Evolutionary conservation across 371 early-diverging fungal genomes (phyloP), one percentile per base, ranked within the genome.

Genomic region (Apophysomyces elegans): DNA sequence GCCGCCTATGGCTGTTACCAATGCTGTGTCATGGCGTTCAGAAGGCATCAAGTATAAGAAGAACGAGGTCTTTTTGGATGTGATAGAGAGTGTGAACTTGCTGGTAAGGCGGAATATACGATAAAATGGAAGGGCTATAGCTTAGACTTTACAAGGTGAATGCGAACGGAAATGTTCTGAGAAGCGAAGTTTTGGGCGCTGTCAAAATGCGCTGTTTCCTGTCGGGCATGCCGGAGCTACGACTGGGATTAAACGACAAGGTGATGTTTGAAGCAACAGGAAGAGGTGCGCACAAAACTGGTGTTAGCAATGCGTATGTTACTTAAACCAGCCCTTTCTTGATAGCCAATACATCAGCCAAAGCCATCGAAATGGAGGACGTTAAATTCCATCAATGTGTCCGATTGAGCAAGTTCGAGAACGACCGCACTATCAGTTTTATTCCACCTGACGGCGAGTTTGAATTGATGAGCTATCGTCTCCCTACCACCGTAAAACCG

Each of bases 361-460:
- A 97, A 75, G 94, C 98, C 4, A 93, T 99, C 38, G 99, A 99
- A 69, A 96, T 99, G 96, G 99, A 99, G 79, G 99, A 99, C 77
- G 95, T 97, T 71, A 96, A 97, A 70, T 99, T 99, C 84, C 99
- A 99, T 79, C 99, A 99, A 75, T 99, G 99, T 76, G 99, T 99
- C 38, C 90, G 97, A 9, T 81, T 99, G 64, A 94, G 95, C 38
- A 88, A 94, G 68, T 99, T 99, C 70, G 98, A 97, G 70, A 94
- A 88, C 65, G 97, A 98, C 79, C 93, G 99, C 58, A 97, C 90
- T 7, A 96, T 96, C 36, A 95, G 96, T 39, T 99, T 96, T 79
- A 96, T 98, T 64, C 99, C 99, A 32, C 99, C 99, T 9, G 99
- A 99, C 84, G 99, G 96, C 71, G 96, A 96, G 75, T 96, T 94